phyloP scores from a whole-genome alignment of 192 early-diverging fungal genomes.

The Podila verticillata region DNA sequence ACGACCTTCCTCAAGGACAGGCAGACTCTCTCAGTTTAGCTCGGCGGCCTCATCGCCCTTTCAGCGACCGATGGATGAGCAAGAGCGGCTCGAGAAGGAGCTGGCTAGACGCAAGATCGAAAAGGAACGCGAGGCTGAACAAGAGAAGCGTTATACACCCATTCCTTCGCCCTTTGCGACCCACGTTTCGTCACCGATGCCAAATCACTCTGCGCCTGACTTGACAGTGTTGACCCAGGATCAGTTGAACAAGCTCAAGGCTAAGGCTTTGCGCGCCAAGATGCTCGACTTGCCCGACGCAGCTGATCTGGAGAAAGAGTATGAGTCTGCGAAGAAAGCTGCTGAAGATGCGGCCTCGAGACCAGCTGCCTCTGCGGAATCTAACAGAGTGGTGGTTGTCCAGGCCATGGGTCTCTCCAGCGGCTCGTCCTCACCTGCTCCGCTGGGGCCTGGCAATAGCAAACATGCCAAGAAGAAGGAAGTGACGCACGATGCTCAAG shows the following conservation, averaged over 20 bases:
- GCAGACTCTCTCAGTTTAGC: conserved; percentile 37
- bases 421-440: conserved; percentile 25
- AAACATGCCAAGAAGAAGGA: conserved; percentile 60
- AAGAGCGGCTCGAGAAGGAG: conserved; percentile 36
- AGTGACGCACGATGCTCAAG: conserved; percentile 67
- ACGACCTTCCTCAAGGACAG: conserved; percentile 13
- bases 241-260: conserved; percentile 88
- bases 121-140: conserved; percentile 39
- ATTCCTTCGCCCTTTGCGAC: conserved; percentile 48
- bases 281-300: conserved; percentile 72
- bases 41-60: conserved; percentile 50
- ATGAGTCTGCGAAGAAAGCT: conserved; percentile 66
- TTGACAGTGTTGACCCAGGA: conserved; percentile 36
- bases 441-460: conserved; percentile 36
- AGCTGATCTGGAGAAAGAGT: conserved; percentile 74
- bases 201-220: conserved; percentile 25
- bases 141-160: conserved; percentile 32
- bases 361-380: conserved; percentile 9
- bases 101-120: conserved; percentile 25
- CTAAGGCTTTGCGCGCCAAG: conserved; percentile 83
- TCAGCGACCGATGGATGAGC: conserved; percentile 44
- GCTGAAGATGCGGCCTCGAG: conserved; percentile 37
- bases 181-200: conserved; percentile 44
- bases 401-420: conserved; percentile 50
- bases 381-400: conserved; percentile 48